phyloP scores from a whole-genome alignment of 2,329 filamentous ascomycete species.

The Aurifilum marmelostoma region DNA sequence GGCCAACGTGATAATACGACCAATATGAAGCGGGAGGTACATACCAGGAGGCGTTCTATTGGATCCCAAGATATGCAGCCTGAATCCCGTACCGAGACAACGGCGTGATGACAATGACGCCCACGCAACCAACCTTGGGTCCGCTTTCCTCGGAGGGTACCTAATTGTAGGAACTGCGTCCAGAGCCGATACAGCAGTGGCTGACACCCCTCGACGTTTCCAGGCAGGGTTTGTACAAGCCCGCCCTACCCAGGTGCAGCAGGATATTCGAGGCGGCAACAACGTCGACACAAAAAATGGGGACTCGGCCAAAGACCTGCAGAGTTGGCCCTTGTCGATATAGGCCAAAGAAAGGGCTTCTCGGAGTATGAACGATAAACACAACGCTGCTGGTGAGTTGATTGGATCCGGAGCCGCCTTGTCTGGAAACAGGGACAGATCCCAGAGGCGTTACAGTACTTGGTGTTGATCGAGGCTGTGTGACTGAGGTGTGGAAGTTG shows the following conservation, averaged over 20 bases:
- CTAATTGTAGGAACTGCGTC: not conserved
- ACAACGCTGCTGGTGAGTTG: not conserved
- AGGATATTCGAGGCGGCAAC: not conserved
- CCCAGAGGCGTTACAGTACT: not conserved
- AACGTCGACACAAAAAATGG: not conserved
- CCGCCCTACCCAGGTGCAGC: constrained; percentile 1
- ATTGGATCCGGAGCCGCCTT: not conserved
- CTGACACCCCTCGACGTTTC: not conserved
- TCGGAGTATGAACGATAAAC: not conserved
- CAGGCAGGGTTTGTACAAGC: not conserved
- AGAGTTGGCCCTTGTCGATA: not conserved
- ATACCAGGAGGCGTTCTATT: constrained; percentile 9
- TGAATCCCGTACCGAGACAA: not conserved
- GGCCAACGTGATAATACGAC: not conserved
- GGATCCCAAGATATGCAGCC: not conserved
- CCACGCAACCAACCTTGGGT: constrained; percentile 6
- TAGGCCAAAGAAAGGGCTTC: not conserved
- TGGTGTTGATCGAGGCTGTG: not conserved
- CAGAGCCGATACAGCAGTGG: not conserved
- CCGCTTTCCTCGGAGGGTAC: not conserved
- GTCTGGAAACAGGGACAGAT: not conserved
- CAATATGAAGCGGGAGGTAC: constrained; percentile 3
- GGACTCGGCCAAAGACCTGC: not conserved
- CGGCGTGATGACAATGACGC: not conserved
- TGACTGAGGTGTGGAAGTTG: not conserved